Percentiles rank a stretch among this genome's conserved stretches.
phyloP scores from a whole-genome alignment of 2,329 filamentous ascomycete species.

The Trichoderma sp. region DNA sequence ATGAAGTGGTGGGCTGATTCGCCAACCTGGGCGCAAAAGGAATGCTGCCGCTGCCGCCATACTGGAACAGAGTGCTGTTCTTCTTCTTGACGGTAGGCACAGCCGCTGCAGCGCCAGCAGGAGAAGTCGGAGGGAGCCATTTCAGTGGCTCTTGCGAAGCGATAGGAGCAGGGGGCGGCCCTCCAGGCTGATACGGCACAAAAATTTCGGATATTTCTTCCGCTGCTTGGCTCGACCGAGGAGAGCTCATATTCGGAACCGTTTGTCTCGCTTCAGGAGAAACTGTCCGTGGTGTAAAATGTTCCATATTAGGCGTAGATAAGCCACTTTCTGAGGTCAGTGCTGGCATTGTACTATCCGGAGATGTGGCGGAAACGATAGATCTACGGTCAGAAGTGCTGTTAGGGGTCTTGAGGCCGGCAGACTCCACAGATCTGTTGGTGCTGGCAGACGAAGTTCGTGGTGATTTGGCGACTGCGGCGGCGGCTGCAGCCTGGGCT shows the following conservation, averaged over 20 bases:
- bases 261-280: constrained; percentile 34
- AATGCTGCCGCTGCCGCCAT: constrained; percentile 51
- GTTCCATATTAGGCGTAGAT: constrained; percentile 35
- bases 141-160: constrained; percentile 48
- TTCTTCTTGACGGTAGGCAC: constrained; percentile 45
- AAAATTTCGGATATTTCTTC: constrained; percentile 48
- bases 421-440: constrained; percentile 16
- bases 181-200: constrained; percentile 60
- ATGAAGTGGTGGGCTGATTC: not conserved
- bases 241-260: constrained; percentile 39
- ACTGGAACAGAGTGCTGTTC: constrained; percentile 41
- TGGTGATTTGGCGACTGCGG: not conserved
- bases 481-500: not conserved
- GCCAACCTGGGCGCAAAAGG: constrained; percentile 46
- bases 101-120: constrained; percentile 40
- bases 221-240: constrained; percentile 35
- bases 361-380: not conserved
- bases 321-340: constrained; percentile 35
- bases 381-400: not conserved
- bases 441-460: constrained; percentile 15
- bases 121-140: constrained; percentile 56
- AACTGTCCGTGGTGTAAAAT: constrained; percentile 32
- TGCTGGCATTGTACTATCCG: constrained; percentile 32
- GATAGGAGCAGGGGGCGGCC: constrained; percentile 48
- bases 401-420: constrained; percentile 18